Conservation (phyloP, 1,139 yeast genomes). For the Geotrichum phurueaensis region DNA sequence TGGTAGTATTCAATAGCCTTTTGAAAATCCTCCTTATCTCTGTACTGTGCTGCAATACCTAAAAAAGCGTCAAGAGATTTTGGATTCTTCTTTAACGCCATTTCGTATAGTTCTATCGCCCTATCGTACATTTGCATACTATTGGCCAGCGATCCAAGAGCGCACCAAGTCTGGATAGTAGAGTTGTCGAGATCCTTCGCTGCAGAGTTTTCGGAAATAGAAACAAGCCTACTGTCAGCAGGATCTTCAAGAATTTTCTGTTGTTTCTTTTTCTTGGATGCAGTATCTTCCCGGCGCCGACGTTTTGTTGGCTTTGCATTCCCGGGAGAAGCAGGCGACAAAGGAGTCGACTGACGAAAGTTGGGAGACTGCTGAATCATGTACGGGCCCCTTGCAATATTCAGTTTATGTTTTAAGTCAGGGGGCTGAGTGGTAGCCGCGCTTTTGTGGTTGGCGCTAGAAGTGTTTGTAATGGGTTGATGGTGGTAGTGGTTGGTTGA, state of each 20-base stretch:
- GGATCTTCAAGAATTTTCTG: not conserved
- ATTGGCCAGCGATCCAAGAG: slow-evolving; percentile 83
- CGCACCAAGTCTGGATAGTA: slow-evolving; percentile 88
- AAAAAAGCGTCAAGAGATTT: slow-evolving; percentile 79
- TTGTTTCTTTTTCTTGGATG: slow-evolving; percentile 1
- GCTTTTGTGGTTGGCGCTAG: slow-evolving; percentile 1
- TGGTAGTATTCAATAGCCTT: slow-evolving; percentile 93
- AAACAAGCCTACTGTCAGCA: not conserved
- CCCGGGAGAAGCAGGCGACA: slow-evolving; percentile 11
- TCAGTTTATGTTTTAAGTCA: not conserved
- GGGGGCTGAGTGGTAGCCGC: not conserved
- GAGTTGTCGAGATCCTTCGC: slow-evolving; percentile 42
- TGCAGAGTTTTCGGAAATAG: slow-evolving; percentile 37
- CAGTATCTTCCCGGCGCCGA: slow-evolving; percentile 4
- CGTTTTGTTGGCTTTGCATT: not conserved
- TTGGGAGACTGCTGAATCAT: slow-evolving; percentile 5
- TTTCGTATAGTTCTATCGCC: slow-evolving; percentile 82
- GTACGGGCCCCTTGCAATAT: not conserved
- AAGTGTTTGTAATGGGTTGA: not conserved
- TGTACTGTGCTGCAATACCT: slow-evolving; percentile 78
- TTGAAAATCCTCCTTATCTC: slow-evolving; percentile 82
- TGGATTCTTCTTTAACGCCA: slow-evolving; percentile 80
- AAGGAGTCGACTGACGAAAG: slow-evolving; percentile 7
- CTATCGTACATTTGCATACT: slow-evolving; percentile 81
- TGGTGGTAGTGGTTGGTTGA: slow-evolving; percentile 5